Base-by-base conservation (phyloP, 805 yeast genomes). In the Wickerhamiella domercqiae region DNA sequence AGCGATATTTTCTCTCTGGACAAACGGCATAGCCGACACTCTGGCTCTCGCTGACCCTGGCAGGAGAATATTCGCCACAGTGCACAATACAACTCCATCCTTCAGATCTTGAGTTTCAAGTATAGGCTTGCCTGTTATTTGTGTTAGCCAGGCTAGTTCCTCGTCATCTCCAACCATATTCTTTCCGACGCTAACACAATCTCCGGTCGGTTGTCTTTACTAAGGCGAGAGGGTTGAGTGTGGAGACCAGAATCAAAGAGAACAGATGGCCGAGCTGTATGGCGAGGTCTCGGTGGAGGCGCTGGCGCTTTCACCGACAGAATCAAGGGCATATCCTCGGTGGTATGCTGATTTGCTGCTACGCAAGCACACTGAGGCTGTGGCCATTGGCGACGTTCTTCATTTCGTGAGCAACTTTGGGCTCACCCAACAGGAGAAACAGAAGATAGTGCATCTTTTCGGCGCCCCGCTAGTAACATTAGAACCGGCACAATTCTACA, bases 401-500 rank as follows among this genome's bases (percentile, higher is more conserved):
- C 62, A 62, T 34, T 87, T 87, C 54, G 62, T 90, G 41, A 65
- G 67, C 48, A 86, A 87, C 55, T 87, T 87, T 62, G 75, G 72
- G 39, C 59, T 87, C 11, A 51, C 73, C 2, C 66, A 64, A 1
- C 49, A 55, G 2, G 60, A 71, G 24, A 73, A 72, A 52, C 65
- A 64, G 20, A 42, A 44, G 39, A 53, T 61, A 25, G 34, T 49
- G 26, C 43, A 43, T 15, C 40, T 59, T 25, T 55, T 60, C 29
- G 57, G 52, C 26, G 47, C 41, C 30, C 51, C 50, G 7, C 42
- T 67, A 24, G 65, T 64, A 39, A 68, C 78, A 3, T 65, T 87
- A 39, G 84, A 82, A 49, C 75, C 84, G 38, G 93, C 94, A 4
- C 93, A 84, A 55, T 87, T 90, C 59, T 90, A 80, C 60, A 94